Evolutionary conservation across 2,329 filamentous ascomycete species (phyloP), one percentile per base, ranked within the genome.

Genomic region (Cercospora berteroae): DNA sequence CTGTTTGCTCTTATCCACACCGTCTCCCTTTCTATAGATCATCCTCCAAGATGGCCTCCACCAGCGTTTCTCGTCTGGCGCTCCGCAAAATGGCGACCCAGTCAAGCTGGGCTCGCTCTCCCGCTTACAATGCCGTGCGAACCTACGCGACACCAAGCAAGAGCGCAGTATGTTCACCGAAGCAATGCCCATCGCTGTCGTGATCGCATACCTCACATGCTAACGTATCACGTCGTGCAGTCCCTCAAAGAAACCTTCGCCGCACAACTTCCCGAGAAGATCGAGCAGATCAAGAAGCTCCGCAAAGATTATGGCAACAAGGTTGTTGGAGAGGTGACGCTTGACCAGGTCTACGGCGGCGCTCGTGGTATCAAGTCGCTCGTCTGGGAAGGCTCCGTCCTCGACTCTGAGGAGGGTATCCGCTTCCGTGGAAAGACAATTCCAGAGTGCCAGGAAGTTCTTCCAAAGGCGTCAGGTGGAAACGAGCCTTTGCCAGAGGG

Each of bases 341-440:
- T 99, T 74, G 95, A 98, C 87, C 95, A 99, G 86, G 95, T 97
- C 80, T 99, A 98, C 82, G 95, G 95, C 81, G 95, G 95, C 89
- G 95, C 95, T 79, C 94, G 95, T 86, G 94, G 95, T 79, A 96
- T 99, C 86, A 99, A 98, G 89, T 90, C 90, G 76, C 90, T 99
- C 70, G 95, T 99, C 78, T 99, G 95, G 95, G 95, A 99, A 85
- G 89, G 94, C 77, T 99, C 95, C 78, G 95, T 99, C 77, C 91
- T 99, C 78, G 95, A 99, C 84, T 88, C 94, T 67, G 93, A 98
- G 87, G 95, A 99, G 88, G 95, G 95, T 85, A 99, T 99, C 83
- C 92, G 95, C 77, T 99, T 99, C 90, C 91, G 95, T 81, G 95
- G 95, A 86, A 95, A 94, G 88, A 99, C 95, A 74, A 99, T 99